Evolutionary conservation across 2,329 filamentous ascomycete genomes (phyloP).

Genomic region (Huntiella savannae): DNA sequence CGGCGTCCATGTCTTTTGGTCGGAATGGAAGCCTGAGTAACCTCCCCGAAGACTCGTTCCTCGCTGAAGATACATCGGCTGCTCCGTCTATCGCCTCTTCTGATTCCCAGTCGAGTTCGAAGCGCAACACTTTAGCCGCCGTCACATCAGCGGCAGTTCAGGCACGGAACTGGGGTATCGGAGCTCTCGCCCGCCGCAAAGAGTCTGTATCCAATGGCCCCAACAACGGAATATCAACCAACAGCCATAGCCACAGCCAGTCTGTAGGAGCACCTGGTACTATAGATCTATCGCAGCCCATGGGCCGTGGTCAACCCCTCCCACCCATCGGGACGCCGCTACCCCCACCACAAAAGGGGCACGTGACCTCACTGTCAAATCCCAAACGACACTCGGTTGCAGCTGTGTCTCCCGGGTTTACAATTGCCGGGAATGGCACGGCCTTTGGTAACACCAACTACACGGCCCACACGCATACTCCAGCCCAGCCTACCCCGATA

Average conservation of each 20-base stretch:
- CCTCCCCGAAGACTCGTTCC: not conserved
- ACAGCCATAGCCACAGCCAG: not conserved
- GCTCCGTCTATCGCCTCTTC: not conserved
- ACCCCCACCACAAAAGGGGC: constrained; percentile 44
- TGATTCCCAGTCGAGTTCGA: not conserved
- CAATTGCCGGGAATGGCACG: constrained; percentile 17
- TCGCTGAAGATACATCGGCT: not conserved
- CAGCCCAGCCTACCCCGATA: not conserved
- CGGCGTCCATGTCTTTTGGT: not conserved
- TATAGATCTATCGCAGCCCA: constrained; percentile 43
- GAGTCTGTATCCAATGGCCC: constrained; percentile 15
- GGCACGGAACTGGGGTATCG: constrained; percentile 40
- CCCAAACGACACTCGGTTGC: constrained; percentile 33
- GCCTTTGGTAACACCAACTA: constrained; percentile 1
- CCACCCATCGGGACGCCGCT: constrained; percentile 66
- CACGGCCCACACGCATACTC: not conserved
- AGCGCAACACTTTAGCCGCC: constrained; percentile 26
- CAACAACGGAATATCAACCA: constrained; percentile 15
- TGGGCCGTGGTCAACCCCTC: constrained; percentile 65
- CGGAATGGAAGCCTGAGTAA: constrained; percentile 1
- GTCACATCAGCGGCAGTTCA: constrained; percentile 36
- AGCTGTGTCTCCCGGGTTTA: not conserved
- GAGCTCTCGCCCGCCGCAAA: constrained; percentile 32
- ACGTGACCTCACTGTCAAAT: constrained; percentile 28
- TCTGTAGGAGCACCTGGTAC: constrained; percentile 5